These are phyloP conservation scores for Bipolaris sorokiniana DNA, from an alignment of 2,329 filamentous ascomycete genomes.

Conservation along the genomic window DNA sequence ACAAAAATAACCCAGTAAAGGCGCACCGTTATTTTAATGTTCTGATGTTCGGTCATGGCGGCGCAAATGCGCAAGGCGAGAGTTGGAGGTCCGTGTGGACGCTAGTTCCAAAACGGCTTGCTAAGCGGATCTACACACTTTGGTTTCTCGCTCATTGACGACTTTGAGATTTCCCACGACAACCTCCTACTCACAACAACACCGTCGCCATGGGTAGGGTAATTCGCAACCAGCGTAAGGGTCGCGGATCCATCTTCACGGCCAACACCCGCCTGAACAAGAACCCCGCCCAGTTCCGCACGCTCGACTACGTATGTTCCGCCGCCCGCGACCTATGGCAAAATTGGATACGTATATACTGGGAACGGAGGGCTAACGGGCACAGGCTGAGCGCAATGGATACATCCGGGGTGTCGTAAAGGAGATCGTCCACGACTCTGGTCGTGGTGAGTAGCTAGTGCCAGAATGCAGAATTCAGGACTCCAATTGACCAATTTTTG, in stretches of 20 bases:
- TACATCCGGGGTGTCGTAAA: conserved; percentile 97
- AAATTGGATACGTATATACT: conserved; percentile 16
- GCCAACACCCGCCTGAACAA: conserved; percentile 78
- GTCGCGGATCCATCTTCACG: conserved; percentile 79
- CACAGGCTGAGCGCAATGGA: conserved; percentile 82
- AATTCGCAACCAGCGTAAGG: conserved; percentile 74
- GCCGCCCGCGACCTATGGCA: conserved; percentile 28
- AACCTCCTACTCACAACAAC: conserved; percentile 37
- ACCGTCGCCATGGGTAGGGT: conserved; percentile 65
- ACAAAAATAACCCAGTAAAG: background rate
- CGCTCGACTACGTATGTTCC: conserved; percentile 77
- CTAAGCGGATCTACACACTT: background rate
- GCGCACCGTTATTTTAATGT: background rate
- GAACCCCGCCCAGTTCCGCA: conserved; percentile 92
- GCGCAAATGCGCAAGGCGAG: background rate
- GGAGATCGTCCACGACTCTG: conserved; percentile 99
- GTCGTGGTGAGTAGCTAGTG: conserved; percentile 73
- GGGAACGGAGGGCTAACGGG: conserved; percentile 47
- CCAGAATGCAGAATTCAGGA: conserved; percentile 13
- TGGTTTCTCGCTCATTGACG: background rate
- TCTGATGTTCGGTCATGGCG: background rate
- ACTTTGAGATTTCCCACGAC: conserved; percentile 10
- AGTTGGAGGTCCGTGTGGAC: conserved; percentile 5
- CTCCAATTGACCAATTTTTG: conserved; percentile 27
- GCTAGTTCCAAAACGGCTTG: conserved; percentile 4